phyloP scores from a whole-genome alignment of 2,329 filamentous ascomycete genomes.

The Sordariomycetes sp. region DNA sequence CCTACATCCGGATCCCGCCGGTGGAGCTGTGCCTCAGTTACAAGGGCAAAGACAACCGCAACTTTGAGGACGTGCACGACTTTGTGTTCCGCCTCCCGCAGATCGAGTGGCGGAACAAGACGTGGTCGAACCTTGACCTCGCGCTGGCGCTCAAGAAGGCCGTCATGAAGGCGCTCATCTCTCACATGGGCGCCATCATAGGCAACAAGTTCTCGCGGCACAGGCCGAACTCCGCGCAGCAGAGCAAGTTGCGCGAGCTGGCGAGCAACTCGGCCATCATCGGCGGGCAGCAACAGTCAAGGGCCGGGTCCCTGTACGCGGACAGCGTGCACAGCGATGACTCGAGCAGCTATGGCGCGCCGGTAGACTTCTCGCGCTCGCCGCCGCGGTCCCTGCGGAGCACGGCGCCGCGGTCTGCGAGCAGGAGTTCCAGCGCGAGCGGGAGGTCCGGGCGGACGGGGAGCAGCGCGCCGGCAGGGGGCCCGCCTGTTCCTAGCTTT shows the following conservation, averaged over 20 bases:
- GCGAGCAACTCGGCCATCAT: conserved; percentile 63
- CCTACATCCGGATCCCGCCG: conserved; percentile 87
- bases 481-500: conserved; percentile 21
- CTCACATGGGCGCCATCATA: conserved; percentile 89
- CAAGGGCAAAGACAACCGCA: conserved; percentile 90
- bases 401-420: conserved; percentile 26
- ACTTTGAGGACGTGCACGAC: conserved; percentile 92
- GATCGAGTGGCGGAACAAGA: conserved; percentile 96
- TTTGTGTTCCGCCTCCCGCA: conserved; percentile 93
- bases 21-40: conserved; percentile 93
- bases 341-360: conserved; percentile 39
- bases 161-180: conserved; percentile 85
- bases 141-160: conserved; percentile 88
- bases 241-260: conserved; percentile 67
- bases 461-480: conserved; percentile 8
- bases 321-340: conserved; percentile 39
- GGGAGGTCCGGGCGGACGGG: conserved; percentile 25
- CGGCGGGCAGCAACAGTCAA: conserved; percentile 16
- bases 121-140: conserved; percentile 94
- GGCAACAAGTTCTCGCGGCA: conserved; percentile 94
- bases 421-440: conserved; percentile 39
- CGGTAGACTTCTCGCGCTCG: conserved; percentile 45
- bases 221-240: conserved; percentile 66
- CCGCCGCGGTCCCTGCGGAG: conserved; percentile 39
- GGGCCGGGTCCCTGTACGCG: conserved; percentile 21